Base-by-base conservation (phyloP, 352 stramenopile genomes). In the Phytophthora hibernalis region DNA sequence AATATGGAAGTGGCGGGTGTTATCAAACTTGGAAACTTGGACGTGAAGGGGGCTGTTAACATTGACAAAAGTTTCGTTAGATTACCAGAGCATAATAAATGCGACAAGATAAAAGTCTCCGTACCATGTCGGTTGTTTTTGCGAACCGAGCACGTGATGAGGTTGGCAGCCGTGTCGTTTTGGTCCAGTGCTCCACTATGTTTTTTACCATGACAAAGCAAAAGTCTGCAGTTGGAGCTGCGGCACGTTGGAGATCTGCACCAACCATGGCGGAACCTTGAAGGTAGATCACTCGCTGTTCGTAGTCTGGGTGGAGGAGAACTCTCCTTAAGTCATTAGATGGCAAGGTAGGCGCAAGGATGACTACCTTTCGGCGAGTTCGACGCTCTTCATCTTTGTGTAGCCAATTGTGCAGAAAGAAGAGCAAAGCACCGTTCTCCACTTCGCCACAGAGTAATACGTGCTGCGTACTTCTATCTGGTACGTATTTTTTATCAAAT, bases 351-450 rank as follows among this genome's bases (percentile, higher is more conserved):
- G 83, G 83, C 3, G 79, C 78, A 11, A 96, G 65, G 31, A 95
- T 91, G 12, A 96, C 78, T 16, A 94, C 85, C 59, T 85, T 89
- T 18, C 80, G 74, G 5, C 72, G 71, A 26, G 79, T 80, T 33
- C 77, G 71, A 22, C 78, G 67, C 38, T 93, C 77, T 61, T 89
- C 72, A 48, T 92, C 80, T 54, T 83, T 70, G 40, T 91, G 74
- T 1, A 95, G 65, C 80, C 90, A 93, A 21, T 85, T 87, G 59
- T 90, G 77, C 11, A 96, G 68, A 55, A 96, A 96, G 54, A 92
- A 93, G 9, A 84, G 73, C 3, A 94, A 74, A 1, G 80, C 76
- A 15, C 80, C 72, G 35, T 91, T 83, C 18, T 91, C 73, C 35
- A 95, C 80, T 45, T 96, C 87, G 3, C 87, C 89, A 12, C 82